These are phyloP conservation scores for Cadophora sp. DNA, from an alignment of 2,329 filamentous ascomycete genomes.

Conservation along the genomic window DNA sequence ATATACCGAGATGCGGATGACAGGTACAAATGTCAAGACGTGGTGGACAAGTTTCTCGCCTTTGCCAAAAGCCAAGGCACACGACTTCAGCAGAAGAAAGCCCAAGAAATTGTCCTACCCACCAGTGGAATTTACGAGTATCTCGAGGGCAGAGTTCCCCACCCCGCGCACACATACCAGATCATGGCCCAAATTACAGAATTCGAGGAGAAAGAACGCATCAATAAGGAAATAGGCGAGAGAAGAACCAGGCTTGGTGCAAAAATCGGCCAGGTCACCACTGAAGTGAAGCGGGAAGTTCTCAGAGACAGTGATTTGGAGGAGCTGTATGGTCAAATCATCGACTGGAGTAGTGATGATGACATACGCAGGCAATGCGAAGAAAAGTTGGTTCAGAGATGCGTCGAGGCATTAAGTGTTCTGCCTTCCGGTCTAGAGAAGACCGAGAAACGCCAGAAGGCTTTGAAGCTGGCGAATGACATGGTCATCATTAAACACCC, in stretches of 20 bases:
- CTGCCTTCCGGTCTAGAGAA: slow-evolving; percentile 71
- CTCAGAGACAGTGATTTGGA: slow-evolving; percentile 79
- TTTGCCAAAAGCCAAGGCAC: slow-evolving; percentile 78
- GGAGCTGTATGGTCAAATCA: slow-evolving; percentile 78
- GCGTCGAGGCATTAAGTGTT: slow-evolving; percentile 77
- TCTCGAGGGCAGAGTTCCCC: slow-evolving; percentile 83
- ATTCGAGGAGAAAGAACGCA: slow-evolving; percentile 83
- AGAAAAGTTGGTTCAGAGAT: slow-evolving; percentile 85
- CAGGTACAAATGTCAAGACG: slow-evolving; percentile 67
- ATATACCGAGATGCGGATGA: slow-evolving; percentile 74
- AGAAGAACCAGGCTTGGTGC: slow-evolving; percentile 87
- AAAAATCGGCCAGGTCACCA: slow-evolving; percentile 80
- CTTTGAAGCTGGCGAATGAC: slow-evolving; percentile 80
- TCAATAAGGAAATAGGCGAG: slow-evolving; percentile 90
- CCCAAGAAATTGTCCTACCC: slow-evolving; percentile 79
- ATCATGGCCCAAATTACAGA: slow-evolving; percentile 85
- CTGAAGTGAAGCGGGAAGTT: slow-evolving; percentile 87
- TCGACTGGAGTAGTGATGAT: slow-evolving; percentile 91
- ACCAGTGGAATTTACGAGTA: slow-evolving; percentile 80
- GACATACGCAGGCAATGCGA: slow-evolving; percentile 84
- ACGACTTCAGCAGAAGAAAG: slow-evolving; percentile 74
- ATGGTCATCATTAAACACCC: slow-evolving; percentile 98
- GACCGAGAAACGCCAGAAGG: slow-evolving; percentile 70
- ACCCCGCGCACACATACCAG: slow-evolving; percentile 81
- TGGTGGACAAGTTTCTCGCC: slow-evolving; percentile 80